phyloP scores from a whole-genome alignment of 768 basidiomycete genomes.

The Sporobolomyces roseus region DNA sequence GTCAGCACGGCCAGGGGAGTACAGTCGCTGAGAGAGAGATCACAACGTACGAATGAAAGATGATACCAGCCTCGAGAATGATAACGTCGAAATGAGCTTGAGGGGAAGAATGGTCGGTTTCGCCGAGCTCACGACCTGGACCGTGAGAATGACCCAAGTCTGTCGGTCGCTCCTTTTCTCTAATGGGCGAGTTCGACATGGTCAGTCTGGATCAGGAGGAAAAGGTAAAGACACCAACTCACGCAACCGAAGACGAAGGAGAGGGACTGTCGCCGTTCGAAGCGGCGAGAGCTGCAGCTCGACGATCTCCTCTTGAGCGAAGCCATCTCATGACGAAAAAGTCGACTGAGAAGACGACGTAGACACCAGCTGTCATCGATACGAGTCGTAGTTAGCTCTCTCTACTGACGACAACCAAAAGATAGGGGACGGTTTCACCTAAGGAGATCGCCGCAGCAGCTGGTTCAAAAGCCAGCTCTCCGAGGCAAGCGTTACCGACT shows the following conservation, averaged over 20 bases:
- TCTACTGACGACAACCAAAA: not conserved
- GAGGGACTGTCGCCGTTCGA: slow-evolving; percentile 4
- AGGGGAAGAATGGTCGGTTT: slow-evolving; percentile 19
- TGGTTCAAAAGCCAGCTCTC: slow-evolving; percentile 48
- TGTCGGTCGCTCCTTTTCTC: not conserved
- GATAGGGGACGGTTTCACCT: too few relatives aligned
- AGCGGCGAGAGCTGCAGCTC: not conserved
- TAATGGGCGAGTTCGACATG: not conserved
- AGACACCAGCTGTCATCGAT: slow-evolving; percentile 17
- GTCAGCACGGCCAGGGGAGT: not conserved
- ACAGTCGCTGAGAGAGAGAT: not conserved
- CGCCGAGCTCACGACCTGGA: not conserved
- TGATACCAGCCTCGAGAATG: slow-evolving; percentile 45
- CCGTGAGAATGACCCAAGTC: slow-evolving; percentile 31
- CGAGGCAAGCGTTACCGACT: slow-evolving; percentile 47
- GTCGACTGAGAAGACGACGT: slow-evolving; percentile 47
- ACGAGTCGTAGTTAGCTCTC: too few relatives aligned
- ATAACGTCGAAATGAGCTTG: slow-evolving; percentile 45
- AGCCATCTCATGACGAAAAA: slow-evolving; percentile 46
- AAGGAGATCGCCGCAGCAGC: slow-evolving; percentile 49
- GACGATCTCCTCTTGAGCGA: slow-evolving; percentile 3
- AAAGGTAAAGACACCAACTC: not conserved
- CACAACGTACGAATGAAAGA: slow-evolving; percentile 42
- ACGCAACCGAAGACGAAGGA: not conserved
- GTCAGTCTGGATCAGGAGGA: not conserved